These are phyloP conservation scores for Craspedostauros australis DNA, from an alignment of 108 stramenopile species.

Conservation along the genomic window DNA sequence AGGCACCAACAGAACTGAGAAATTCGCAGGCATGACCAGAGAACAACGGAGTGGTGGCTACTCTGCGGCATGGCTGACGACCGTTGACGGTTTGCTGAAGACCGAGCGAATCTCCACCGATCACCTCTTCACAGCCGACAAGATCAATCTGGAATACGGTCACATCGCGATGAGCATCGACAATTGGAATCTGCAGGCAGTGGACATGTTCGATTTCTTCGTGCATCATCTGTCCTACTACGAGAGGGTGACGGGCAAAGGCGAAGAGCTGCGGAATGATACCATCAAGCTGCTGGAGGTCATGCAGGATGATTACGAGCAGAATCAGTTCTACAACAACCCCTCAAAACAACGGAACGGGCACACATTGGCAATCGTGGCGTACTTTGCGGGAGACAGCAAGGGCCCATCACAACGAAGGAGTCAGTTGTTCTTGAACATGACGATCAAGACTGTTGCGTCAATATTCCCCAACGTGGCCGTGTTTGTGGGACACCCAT, in stretches of 20 bases:
- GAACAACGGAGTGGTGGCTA: too few relatives aligned
- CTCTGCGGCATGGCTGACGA: too few relatives aligned
- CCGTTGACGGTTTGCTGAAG: too few relatives aligned
- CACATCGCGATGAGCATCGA: too few relatives aligned
- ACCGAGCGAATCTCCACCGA: too few relatives aligned
- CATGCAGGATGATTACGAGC: not conserved
- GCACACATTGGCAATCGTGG: not conserved
- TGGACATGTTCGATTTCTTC: constrained; percentile 2
- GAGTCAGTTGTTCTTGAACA: not conserved
- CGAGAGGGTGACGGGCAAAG: not conserved
- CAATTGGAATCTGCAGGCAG: not conserved
- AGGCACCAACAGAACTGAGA: too few relatives aligned
- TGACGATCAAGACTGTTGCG: not conserved
- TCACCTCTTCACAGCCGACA: too few relatives aligned
- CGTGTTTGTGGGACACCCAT: not conserved
- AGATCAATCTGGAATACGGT: too few relatives aligned
- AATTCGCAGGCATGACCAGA: too few relatives aligned
- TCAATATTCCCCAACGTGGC: not conserved
- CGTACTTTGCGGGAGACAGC: not conserved
- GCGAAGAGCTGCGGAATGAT: too few relatives aligned
- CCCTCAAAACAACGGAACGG: not conserved
- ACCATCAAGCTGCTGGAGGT: not conserved
- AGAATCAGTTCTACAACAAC: not conserved
- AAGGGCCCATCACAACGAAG: not conserved
- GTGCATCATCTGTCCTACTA: constrained; percentile 1